A percentile compares a stretch with the other conserved stretches of the same genome.
Conservation (phyloP, 148 eudicot species). For the Rhododendron ferrugineum region DNA sequence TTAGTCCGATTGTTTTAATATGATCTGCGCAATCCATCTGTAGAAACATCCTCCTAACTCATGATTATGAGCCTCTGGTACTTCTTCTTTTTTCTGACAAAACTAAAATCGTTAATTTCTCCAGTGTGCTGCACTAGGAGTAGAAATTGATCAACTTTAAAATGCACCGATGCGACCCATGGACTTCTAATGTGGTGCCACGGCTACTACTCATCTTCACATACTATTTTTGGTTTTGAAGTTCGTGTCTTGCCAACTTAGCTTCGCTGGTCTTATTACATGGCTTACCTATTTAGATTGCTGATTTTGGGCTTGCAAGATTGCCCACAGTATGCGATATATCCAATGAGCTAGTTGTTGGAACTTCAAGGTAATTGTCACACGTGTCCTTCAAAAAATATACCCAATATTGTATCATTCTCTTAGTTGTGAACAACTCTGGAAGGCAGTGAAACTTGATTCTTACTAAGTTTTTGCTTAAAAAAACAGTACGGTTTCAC, state of each 20-base stretch:
- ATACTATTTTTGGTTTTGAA: neutral
- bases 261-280: neutral
- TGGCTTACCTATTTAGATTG: slow-evolving; percentile 43
- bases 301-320: slow-evolving; percentile 82
- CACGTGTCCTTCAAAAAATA: neutral
- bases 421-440: neutral
- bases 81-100: neutral
- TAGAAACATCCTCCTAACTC: slow-evolving; percentile 79
- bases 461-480: neutral
- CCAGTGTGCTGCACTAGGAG: neutral
- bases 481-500: neutral
- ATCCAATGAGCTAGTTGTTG: slow-evolving; percentile 47
- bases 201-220: neutral
- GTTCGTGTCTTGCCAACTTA: neutral
- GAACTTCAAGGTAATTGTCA: slow-evolving; percentile 59
- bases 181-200: neutral
- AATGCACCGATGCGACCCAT: neutral
- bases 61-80: slow-evolving; percentile 92
- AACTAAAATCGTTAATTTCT: neutral
- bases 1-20: neutral
- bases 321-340: slow-evolving; percentile 63
- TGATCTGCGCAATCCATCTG: neutral
- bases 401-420: neutral
- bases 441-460: neutral
- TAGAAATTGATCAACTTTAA: neutral